A percentile compares a stretch with the other conserved stretches of the same genome.
Conservation (phyloP, 305 asterid species). For the Stenogyne calaminthoides region DNA sequence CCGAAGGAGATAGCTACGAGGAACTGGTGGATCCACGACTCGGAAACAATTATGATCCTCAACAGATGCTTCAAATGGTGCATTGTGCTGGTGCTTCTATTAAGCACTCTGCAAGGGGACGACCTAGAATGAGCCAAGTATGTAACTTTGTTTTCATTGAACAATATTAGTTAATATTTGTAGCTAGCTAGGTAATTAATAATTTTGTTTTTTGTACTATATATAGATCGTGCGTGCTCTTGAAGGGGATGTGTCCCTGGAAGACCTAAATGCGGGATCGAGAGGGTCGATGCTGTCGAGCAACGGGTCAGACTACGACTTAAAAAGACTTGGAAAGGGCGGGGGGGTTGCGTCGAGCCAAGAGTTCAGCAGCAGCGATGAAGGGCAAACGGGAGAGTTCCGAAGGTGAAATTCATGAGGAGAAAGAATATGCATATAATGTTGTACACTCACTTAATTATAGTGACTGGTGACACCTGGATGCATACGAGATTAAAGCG, state of each 20-base stretch:
- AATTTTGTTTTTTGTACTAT: too few relatives aligned
- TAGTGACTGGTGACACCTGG: too few relatives aligned
- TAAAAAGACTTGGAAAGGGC: slow-evolving; percentile 42
- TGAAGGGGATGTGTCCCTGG: slow-evolving; percentile 63
- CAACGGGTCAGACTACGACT: slow-evolving; percentile 49
- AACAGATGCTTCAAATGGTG: slow-evolving; percentile 76
- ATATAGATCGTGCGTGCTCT: slow-evolving; percentile 67
- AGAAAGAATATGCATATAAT: slow-evolving; percentile 27
- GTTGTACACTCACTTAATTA: slow-evolving; percentile 15
- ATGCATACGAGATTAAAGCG: slow-evolving; percentile 16
- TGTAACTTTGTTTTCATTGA: not conserved
- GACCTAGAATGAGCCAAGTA: slow-evolving; percentile 95
- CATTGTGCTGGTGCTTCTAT: slow-evolving; percentile 70
- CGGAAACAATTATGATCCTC: slow-evolving; percentile 57
- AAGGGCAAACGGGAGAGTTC: slow-evolving; percentile 45
- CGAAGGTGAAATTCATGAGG: slow-evolving; percentile 30
- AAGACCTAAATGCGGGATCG: slow-evolving; percentile 45
- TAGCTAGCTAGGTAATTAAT: too few relatives aligned
- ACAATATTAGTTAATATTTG: too few relatives aligned
- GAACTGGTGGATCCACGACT: slow-evolving; percentile 76
- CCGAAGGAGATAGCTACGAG: slow-evolving; percentile 60
- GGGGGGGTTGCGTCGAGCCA: slow-evolving; percentile 57
- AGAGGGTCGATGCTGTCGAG: slow-evolving; percentile 33
- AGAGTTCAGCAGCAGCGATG: slow-evolving; percentile 62
- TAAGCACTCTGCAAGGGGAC: slow-evolving; percentile 81